Base-by-base conservation (phyloP, 2,329 filamentous ascomycete species). In the Cordyceps pruinosa region DNA sequence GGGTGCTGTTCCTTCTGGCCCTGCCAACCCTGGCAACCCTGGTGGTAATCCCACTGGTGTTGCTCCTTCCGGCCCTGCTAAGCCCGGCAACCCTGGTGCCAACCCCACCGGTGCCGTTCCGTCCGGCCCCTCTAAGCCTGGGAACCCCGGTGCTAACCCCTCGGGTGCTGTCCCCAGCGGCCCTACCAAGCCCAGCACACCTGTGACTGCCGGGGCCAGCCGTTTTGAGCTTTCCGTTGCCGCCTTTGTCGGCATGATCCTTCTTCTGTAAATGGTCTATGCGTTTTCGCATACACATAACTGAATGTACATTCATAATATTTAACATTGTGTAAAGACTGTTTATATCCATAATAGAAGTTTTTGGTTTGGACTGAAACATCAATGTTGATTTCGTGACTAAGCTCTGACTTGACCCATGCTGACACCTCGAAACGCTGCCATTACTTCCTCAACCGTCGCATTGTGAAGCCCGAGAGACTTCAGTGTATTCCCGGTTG, bases 211-310 rank as follows among this genome's bases (percentile, higher is more conserved):
- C 13, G 52, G 32, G 47, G 52, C 42, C 41, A 42, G 42, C 7
- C 52, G 52, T 34, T 12, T 47, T 47, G 32, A 47, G 52, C 32
- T 47, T 34, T 55, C 52, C 10, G 34, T 47, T 15, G 32, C 25
- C 17, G 52, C 52, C 52, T 4, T 55, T 9, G 12, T 55, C 26
- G 52, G 32, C 44, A 47, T 47, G 52, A 34, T 10, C 39, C 52
- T 55, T 55, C 32, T 55, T 41, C 19, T 55, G 41, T 55, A 55
- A 55, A 47, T 47, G 52, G 44, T 55, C 52, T 47, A 21, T 30
- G 44, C 44, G 25, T 39, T 17, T 7, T 30, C 2, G 17, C 42
- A 37, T 32, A 30, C 30, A 37, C 15, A 32, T 34, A 30, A 39
- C 10, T 55, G 23, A 55, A 39, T 55, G 52, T 55, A 47, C 17